Evolutionary conservation across 495 filamentous ascomycete genomes (phyloP), one percentile per base, ranked within the genome.

Genomic region (Emericellopsis terricola): DNA sequence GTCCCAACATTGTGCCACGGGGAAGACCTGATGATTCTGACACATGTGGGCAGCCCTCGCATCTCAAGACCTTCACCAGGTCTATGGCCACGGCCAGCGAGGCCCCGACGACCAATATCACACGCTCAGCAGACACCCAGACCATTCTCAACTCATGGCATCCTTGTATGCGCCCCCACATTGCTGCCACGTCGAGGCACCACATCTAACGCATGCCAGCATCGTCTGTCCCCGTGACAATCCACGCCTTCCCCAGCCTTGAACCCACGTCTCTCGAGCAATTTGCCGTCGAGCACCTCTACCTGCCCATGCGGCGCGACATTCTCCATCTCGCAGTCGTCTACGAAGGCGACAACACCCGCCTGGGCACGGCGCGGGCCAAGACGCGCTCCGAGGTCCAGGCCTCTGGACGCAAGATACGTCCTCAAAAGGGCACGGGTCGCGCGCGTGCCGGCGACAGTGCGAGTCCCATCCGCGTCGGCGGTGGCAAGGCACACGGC

Each of bases 31-130:
- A 38, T 19, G 13, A 15, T n/a, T 29, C 16, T 15, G 18, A 10
- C 8, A 15, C 23, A 14, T 8, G 7, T 9, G 10, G 4, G 30
- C 23, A 26, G 23, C 23, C 33, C 13, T 17, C 33, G 18, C 9
- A n/a, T 15, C 16, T 35, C 33, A 35, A 23, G 14, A 20, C 36
- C 33, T 54, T 50, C 29, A 47, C 68, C 43, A 67, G 82, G 32
- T 71, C 77, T 42, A 83, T 93, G 72, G 76, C 82, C 2, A 91
- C 85, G n/a, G n/a, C n/a, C n/a, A n/a, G n/a, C n/a, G 77, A 83
- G 42, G 58, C 67, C 9, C 49, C 61, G 17, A 27, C 52, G 15
- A 43, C 55, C 5, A 59, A 46, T 30, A 64, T 59, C 45, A 64
- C 58, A 35, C 55, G 56, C 47, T 51, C 57, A n/a, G 45, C 50